Evolutionary conservation across 176 grass and related monocot species (phyloP).

Genomic region (Cenchrus purpureus): DNA sequence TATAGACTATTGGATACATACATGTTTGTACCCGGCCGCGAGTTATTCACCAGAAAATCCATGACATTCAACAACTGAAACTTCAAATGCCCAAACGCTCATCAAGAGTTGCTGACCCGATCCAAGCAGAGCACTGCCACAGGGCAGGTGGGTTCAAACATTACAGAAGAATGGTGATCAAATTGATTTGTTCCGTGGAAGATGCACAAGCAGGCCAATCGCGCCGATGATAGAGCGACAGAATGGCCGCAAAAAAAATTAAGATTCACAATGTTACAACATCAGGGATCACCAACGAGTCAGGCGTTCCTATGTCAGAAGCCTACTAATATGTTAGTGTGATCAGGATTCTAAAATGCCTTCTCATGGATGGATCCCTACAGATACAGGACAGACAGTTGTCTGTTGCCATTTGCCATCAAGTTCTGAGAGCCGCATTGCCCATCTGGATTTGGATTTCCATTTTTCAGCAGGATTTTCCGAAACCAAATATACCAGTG

Average conservation of each 20-base stretch:
- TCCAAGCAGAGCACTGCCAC: background rate
- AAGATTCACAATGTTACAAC: background rate
- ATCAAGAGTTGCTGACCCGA: background rate
- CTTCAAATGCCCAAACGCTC: background rate
- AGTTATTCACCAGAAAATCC: background rate
- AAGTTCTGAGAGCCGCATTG: background rate
- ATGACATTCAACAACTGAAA: background rate
- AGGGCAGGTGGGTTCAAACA: background rate
- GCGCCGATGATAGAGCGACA: background rate
- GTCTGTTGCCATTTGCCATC: background rate
- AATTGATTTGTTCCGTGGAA: conserved; percentile 18
- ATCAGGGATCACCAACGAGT: background rate
- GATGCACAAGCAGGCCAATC: conserved; percentile 15
- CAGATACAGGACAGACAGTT: background rate
- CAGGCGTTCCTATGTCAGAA: background rate
- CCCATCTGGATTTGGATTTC: background rate
- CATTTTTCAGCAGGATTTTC: conserved; percentile 1
- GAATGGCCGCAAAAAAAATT: background rate
- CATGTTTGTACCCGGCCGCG: background rate
- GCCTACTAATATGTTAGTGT: background rate
- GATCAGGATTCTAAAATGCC: conserved; percentile 26
- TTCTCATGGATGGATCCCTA: conserved; percentile 25
- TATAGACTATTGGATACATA: background rate
- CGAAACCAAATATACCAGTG: background rate
- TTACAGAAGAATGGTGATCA: background rate